These are phyloP conservation scores for Setomelanomma holmii DNA, from an alignment of 2,329 filamentous ascomycete species.

Conservation along the genomic window DNA sequence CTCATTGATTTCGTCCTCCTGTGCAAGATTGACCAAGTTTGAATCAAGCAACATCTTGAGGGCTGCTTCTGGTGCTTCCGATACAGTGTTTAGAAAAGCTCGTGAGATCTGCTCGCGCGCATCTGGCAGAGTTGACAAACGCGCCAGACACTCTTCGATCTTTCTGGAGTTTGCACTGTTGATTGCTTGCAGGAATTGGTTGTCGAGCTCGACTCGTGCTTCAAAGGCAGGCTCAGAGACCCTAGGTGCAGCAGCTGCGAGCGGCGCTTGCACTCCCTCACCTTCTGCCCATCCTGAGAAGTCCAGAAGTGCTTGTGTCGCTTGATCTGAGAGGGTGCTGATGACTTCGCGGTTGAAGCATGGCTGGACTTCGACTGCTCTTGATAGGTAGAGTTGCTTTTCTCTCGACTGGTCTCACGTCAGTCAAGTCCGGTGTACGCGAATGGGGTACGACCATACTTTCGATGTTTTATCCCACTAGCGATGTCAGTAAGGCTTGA, in stretches of 20 bases:
- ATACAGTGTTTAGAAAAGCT: conserved; percentile 88
- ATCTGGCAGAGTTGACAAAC: conserved; percentile 69
- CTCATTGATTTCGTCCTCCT: conserved; percentile 97
- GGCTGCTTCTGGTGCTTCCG: conserved; percentile 80
- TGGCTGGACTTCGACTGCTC: conserved; percentile 95
- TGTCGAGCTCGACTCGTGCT: conserved; percentile 89
- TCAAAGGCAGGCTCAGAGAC: conserved; percentile 51
- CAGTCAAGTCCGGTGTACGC: too few species aligned
- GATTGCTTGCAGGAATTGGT: conserved; percentile 85
- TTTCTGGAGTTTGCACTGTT: conserved; percentile 79
- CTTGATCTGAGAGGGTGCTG: conserved; percentile 94
- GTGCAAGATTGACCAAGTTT: conserved; percentile 84
- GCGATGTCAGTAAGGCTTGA: conserved; percentile 49
- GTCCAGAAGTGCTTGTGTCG: conserved; percentile 93
- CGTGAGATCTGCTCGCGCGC: conserved; percentile 80
- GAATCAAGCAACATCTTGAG: conserved; percentile 80
- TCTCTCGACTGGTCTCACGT: conserved; percentile 74
- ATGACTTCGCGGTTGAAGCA: conserved; percentile 98
- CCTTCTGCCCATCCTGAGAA: conserved; percentile 97
- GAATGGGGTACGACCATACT: conserved; percentile 52
- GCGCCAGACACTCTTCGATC: conserved; percentile 79
- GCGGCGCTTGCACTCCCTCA: conserved; percentile 79
- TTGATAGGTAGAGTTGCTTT: conserved; percentile 94
- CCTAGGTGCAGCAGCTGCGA: conserved; percentile 37
- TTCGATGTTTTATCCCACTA: conserved; percentile 99